Evolutionary conservation across 2,329 filamentous ascomycete species (phyloP), one percentile per base, ranked within the genome.

Genomic region (Apiospora rasikravindrae): DNA sequence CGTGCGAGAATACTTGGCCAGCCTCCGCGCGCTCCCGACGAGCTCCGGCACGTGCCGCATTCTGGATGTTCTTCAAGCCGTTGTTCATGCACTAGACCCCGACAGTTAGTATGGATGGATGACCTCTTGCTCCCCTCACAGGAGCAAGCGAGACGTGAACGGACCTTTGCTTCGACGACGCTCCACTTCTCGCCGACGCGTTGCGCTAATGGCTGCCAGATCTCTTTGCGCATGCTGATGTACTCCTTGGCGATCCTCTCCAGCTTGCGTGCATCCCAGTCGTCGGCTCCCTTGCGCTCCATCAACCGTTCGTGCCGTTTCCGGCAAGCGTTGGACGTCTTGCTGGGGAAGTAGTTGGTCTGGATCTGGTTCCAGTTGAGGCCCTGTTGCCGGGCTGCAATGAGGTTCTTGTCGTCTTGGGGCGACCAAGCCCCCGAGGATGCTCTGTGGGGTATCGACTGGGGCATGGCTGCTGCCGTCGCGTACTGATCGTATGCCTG

Each of bases 361-460:
- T 94, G 91, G 79, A 97, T 96, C 77, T 94, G 92, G 70, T 89
- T 88, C 94, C 94, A 97, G 82, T 95, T 96, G 80, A 95, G 88
- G 33, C 93, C 93, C 77, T 91, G 89, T 67, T 92, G 89, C 70
- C 94, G 89, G 22, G 94, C 93, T 61, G 86, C 84, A 74, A 96
- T 86, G 61, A 97, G 88, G 49, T 89, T 89, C 77, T 92, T 88
- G 81, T 97, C 94, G 76, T 96, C 94, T 67, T 90, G 86, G 1
- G 88, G 84, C 44, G 89, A 92, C 94, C 94, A 97, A 0, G 91
- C 90, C 11, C 89, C 89, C 0, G 89, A 90, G 45, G 89, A 89
- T 33, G 89, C 84, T 67, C 90, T 87, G 29, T 88, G 83, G 47
- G 84, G 85, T 72, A 81, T 74, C 74, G 78, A 83, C 8, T 78